Evolutionary conservation across 352 stramenopile genomes (phyloP).

Genomic region (Pythium periplocum): DNA sequence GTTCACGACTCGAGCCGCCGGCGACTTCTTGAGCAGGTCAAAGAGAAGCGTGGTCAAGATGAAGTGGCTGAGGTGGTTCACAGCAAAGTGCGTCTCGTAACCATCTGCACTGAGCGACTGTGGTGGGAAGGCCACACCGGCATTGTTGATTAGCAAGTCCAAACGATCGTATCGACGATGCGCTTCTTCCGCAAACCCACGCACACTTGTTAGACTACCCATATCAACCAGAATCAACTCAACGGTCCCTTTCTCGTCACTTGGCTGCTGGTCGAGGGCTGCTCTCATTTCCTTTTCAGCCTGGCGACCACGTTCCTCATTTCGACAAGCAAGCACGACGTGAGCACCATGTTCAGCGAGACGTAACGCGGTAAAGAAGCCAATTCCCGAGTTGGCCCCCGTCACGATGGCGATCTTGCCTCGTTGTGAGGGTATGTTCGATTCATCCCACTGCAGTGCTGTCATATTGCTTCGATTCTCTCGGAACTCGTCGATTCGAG

Average conservation of each 20-base stretch:
- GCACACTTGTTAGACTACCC: slow-evolving; percentile 11
- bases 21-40: slow-evolving; percentile 52
- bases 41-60: slow-evolving; percentile 81
- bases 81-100: slow-evolving; percentile 91
- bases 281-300: slow-evolving; percentile 8
- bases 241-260: slow-evolving; percentile 6
- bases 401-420: slow-evolving; percentile 26
- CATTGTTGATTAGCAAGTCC: slow-evolving; percentile 23
- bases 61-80: slow-evolving; percentile 94
- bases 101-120: slow-evolving; percentile 79
- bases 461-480: too few relatives aligned
- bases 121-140: slow-evolving; percentile 14
- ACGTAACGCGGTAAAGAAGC: slow-evolving; percentile 28
- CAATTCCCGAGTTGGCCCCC: slow-evolving; percentile 29
- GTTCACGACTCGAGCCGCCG: not conserved
- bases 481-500: too few relatives aligned
- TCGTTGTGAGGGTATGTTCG: not conserved
- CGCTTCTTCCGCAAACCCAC: slow-evolving; percentile 11
- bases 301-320: slow-evolving; percentile 7
- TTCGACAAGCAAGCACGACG: slow-evolving; percentile 50
- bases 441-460: not conserved
- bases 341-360: slow-evolving; percentile 35
- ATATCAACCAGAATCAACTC: slow-evolving; percentile 23
- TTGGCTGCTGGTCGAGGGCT: not conserved
- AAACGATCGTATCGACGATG: slow-evolving; percentile 3